Percentiles rank a stretch among this genome's conserved stretches.
Conservation (phyloP, 163 green algal species). For the Scenedesmus sp. region DNA sequence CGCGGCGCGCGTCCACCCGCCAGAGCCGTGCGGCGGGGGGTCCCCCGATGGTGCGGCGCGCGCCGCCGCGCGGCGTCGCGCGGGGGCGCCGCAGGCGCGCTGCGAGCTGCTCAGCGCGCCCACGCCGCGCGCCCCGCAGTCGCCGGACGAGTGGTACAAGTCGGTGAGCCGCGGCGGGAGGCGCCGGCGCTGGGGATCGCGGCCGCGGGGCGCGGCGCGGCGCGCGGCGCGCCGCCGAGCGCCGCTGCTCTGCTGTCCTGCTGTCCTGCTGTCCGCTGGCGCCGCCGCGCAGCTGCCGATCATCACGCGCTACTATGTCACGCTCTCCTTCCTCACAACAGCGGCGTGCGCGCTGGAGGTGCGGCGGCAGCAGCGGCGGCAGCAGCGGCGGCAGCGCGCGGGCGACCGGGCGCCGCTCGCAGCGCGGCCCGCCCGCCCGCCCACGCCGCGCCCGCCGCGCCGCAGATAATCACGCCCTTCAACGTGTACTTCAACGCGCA, state of each 20-base stretch:
- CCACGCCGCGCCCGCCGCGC: background rate
- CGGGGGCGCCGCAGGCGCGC: no score
- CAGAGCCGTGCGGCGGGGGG: no score
- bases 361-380: background rate
- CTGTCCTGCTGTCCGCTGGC: conserved; percentile 52
- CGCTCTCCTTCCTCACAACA: conserved; percentile 93
- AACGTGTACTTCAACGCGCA: conserved; percentile 97
- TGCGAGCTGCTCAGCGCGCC: no score
- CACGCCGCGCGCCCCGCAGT: conserved; percentile 39
- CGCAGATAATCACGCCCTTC: conserved; percentile 94
- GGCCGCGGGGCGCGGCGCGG: background rate
- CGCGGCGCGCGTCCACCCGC: no score
- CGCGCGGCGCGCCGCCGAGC: background rate
- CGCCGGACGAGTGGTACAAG: conserved; percentile 62
- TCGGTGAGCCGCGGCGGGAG: conserved; percentile 36
- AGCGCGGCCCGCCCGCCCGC: no score
- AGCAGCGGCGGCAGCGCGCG: background rate
- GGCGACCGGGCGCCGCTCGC: no score
- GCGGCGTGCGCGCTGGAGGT: conserved; percentile 95
- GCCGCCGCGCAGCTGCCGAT: conserved; percentile 90
- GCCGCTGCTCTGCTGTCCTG: background rate
- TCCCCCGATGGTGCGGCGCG: no score
- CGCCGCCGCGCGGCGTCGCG: no score
- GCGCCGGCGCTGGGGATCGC: background rate
- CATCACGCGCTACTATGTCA: conserved; percentile 95